A percentile compares a stretch with the other conserved stretches of the same genome.
These are phyloP conservation scores for Lenzites betulinus DNA, from an alignment of 768 basidiomycete genomes.

Conservation along the genomic window DNA sequence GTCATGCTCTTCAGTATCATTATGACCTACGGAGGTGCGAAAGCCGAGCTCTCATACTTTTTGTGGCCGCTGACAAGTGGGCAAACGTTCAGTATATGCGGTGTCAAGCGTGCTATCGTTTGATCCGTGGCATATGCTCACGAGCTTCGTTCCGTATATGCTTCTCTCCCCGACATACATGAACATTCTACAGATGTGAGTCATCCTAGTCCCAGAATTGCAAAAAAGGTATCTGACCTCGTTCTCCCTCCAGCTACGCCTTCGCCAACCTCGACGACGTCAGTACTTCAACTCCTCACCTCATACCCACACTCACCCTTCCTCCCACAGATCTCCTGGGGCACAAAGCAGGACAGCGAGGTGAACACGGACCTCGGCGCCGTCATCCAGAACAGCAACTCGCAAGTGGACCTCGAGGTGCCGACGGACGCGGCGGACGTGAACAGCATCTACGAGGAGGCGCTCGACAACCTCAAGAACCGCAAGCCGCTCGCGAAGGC, in stretches of 20 bases:
- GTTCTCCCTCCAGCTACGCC: constrained; percentile 61
- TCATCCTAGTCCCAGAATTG: neutral
- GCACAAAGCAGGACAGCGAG: constrained; percentile 87
- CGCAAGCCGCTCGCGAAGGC: constrained; percentile 47
- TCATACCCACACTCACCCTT: neutral
- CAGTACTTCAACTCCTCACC: constrained; percentile 30
- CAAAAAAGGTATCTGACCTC: constrained; percentile 19
- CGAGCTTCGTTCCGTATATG: constrained; percentile 87
- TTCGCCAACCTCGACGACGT: constrained; percentile 88
- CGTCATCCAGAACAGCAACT: constrained; percentile 77
- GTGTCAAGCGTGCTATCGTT: constrained; percentile 21
- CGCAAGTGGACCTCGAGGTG: constrained; percentile 87
- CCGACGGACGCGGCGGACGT: constrained; percentile 79
- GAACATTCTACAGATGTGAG: constrained; percentile 77
- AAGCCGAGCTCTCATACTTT: too few species aligned
- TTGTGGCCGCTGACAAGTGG: neutral
- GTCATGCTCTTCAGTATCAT: constrained; percentile 83
- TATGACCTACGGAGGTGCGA: constrained; percentile 80
- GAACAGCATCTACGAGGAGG: constrained; percentile 83
- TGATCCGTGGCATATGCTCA: constrained; percentile 96
- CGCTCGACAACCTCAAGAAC: constrained; percentile 69
- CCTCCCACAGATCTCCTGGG: constrained; percentile 76
- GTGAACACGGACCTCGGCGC: constrained; percentile 80
- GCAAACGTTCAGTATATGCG: constrained; percentile 19
- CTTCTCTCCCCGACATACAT: constrained; percentile 82